A percentile compares a stretch with the other conserved stretches of the same genome.
phyloP scores from a whole-genome alignment of 2,329 filamentous ascomycete species.

The Pseudopyricularia cyperi region DNA sequence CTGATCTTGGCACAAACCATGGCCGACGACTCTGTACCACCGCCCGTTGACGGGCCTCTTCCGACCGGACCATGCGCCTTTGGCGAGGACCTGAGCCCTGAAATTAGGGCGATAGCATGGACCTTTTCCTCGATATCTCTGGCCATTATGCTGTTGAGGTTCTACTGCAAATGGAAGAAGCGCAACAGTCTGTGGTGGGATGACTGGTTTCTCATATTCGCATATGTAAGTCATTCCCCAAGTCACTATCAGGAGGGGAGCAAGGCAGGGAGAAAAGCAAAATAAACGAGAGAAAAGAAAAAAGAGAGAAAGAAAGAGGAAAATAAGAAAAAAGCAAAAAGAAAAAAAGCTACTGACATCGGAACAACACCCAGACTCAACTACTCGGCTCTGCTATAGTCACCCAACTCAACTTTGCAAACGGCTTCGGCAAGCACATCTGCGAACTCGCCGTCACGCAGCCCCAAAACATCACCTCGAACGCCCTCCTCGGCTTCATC shows the following conservation, averaged over 20 bases:
- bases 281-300: conserved; percentile 2
- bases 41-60: no score
- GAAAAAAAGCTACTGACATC: no score
- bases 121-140: no score
- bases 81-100: no score
- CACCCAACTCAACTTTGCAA: no score
- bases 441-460: conserved; percentile 7
- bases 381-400: no score
- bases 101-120: no score
- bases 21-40: no score
- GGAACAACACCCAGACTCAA: no score
- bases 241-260: neutral
- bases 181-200: neutral
- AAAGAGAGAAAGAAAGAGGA: conserved; percentile 4
- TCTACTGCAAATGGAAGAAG: conserved; percentile 13
- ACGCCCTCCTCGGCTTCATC: conserved; percentile 7
- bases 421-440: conserved; percentile 12
- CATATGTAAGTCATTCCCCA: neutral
- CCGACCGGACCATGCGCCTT: no score
- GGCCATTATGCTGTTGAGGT: conserved; percentile 10
- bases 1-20: no score
- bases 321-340: no score
- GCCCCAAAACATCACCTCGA: conserved; percentile 2
- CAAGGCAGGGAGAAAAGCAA: neutral
- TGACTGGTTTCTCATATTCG: neutral